Base-by-base conservation (phyloP, 768 basidiomycete genomes). In the Hysterangium stoloniferum region DNA sequence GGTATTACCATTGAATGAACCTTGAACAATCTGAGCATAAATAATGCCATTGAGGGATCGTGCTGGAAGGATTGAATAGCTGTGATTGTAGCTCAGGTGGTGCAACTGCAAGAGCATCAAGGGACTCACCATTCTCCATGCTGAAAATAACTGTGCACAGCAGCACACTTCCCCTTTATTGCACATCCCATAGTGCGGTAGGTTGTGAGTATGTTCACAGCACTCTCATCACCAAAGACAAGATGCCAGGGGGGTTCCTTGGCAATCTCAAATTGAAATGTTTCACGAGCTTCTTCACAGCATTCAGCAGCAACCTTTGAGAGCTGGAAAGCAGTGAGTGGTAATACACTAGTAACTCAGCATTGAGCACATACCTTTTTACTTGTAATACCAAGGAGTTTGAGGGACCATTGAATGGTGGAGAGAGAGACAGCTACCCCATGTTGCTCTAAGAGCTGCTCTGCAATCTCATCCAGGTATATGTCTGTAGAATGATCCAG, bases 11-110 rank as follows among this genome's bases (percentile, higher is more conserved):
- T 57, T 68, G 52, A 63, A 69, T 1, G 68, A 61, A 0, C 64
- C 61, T 20, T 62, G 51, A 2, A 62, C 46, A 22, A 70, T 57
- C 12, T 62, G 54, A 4, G 59, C 36, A 46, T 66, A 57, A 2
- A 71, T 11, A 5, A 71, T 61, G 2, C 71, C 71, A 46, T 66
- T 57, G 4, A 68, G 59, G 0, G 64, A 65, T 1, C 69, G 9
- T 11, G 67, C 69, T 4, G 69, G 70, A 0, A 71, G 57, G 4
- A 71, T 53, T 0, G 69, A 71, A 51, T 65, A 70, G 31, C 61
- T 63, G 13, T 24, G 5, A 20, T 4, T 33, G 38, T 41, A 22
- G n/a, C n/a, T 11, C 8, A 20, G 8, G 12, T 11, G 38, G 9
- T 41, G 24, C 12, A 13, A 48, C 29, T 45, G 44, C n/a, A n/a